Base-by-base conservation (phyloP, 371 early-diverging fungal genomes). In the Coemansia sp. region DNA sequence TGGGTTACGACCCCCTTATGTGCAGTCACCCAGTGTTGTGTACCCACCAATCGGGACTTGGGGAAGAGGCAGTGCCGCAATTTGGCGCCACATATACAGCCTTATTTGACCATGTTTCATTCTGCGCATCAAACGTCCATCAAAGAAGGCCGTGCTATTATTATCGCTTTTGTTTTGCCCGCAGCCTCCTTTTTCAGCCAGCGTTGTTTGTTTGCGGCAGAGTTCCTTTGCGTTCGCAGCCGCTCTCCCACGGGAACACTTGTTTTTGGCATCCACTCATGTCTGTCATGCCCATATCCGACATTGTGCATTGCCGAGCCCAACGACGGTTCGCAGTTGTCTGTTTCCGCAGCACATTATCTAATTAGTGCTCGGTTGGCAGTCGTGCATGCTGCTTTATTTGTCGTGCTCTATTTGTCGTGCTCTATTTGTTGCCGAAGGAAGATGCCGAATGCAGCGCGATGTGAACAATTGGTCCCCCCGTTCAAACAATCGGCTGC, bases 131-230 rank as follows among this genome's bases (percentile, higher is more conserved):
- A 28, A 28, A 28, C 5, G 44, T 5, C 44, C 56, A 56, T 20
- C 26, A 56, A 30, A 26, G 44, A 21, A n/a, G 28, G 60, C 30
- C 30, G 30, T 28, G 30, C 44, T 42, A 48, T 42, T 48, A 60
- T 26, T 60, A 40, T 60, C 44, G 14, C 60, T 26, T 59, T 59
- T 59, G 25, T 59, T 39, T 39, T 59, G 40, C 14, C 60, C 60
- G 47, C 44, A 44, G 60, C 42, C 60, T n/a, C 60, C 28, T 33
- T 42, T 42, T 21, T 60, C 47, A 20, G 44, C 30, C 28, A 26
- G 28, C 25, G 25, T 39, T 26, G 18, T 48, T 48, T 21, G 50
- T 37, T 37, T 37, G 37, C 3, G 37, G 37, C 37, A 37, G 37
- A 37, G 37, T 37, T 37, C 37, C 37, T 37, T 37, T 9, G 37